phyloP scores from a whole-genome alignment of 345 rosid species.

The Durio zibethinus region DNA sequence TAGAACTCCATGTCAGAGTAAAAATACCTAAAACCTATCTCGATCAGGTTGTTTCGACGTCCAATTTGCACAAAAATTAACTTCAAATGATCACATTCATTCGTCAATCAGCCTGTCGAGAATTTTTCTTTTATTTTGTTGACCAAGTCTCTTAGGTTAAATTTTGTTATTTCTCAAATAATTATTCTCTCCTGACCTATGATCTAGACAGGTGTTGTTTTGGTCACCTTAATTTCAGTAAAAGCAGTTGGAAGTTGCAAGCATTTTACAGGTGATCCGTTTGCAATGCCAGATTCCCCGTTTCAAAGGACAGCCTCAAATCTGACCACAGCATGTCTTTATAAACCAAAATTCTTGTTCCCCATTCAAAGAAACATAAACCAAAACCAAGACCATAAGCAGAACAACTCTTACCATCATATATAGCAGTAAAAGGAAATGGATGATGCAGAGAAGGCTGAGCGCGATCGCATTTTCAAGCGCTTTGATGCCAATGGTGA shows the following conservation, averaged over 20 bases:
- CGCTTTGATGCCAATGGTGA: constrained; percentile 77
- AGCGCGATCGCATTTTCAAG: constrained; percentile 70
- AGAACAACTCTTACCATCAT: neutral
- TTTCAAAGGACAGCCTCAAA: constrained; percentile 24
- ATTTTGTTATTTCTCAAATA: neutral
- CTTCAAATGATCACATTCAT: too few species aligned
- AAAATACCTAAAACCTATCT: too few species aligned
- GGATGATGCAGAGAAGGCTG: constrained; percentile 48
- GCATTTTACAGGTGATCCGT: constrained; percentile 30
- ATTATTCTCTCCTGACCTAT: neutral
- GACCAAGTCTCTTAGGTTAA: neutral
- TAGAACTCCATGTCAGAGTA: too few species aligned
- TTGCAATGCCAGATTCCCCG: constrained; percentile 14
- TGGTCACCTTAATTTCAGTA: neutral
- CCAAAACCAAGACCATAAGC: neutral
- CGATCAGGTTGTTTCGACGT: too few species aligned
- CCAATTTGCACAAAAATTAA: too few species aligned
- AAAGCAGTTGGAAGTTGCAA: neutral
- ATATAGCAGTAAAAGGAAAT: constrained; percentile 20
- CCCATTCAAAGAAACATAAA: neutral
- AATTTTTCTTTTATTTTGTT: neutral
- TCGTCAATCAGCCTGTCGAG: too few species aligned
- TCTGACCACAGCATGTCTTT: neutral
- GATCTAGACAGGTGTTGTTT: neutral
- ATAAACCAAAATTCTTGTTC: constrained; percentile 1